Evolutionary conservation across 805 yeast genomes (phyloP), one percentile per base, ranked within the genome.

Genomic region (Pichia nanzhaoensis): DNA sequence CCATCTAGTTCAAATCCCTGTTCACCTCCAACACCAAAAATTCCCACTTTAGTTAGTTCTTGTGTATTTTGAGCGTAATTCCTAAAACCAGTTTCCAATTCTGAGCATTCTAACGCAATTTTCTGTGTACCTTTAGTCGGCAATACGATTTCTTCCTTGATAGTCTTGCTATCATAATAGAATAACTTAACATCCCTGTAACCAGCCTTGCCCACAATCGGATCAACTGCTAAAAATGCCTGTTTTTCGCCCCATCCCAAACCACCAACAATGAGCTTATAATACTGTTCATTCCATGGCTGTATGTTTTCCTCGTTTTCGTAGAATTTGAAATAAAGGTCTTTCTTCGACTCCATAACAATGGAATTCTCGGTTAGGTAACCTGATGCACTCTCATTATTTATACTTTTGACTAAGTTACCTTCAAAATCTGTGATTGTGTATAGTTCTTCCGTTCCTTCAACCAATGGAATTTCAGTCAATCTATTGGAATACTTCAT

Each of bases 161-260:
- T 9, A 0, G 17, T 33, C 3, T n/a, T 30, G 3, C 36, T 21
- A 20, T 50, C 49, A 31, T 48, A 41, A 35, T 48, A 59, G 34
- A 33, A 60, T 5, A 61, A 39, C 38, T 52, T 45, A 13, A 61
- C 50, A 5, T 35, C 22, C 9, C 50, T 42, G 22, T 52, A 41
- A 2, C 54, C 57, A 19, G 64, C 55, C 1, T 49, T 47, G 0
- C 59, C 61, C 14, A 81, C 81, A 2, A 71, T 72, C 1, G 86
- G 81, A 24, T 82, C 82, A 12, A 82, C 57, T 1, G 78, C 89
- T n/a, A 82, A 66, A 57, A 79, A 75, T 30, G 75, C 75, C 2
- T 84, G 79, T 45, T 82, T 75, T 24, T 80, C 76, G 1, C 87
- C 85, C 88, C 88, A 82, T 2, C 82, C 80, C 2, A 87, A 83